A percentile compares a stretch with the other conserved stretches of the same genome.
Evolutionary conservation across 1,284 basidiomycete genomes (phyloP).

Genomic region (Fistulina hepatica): DNA sequence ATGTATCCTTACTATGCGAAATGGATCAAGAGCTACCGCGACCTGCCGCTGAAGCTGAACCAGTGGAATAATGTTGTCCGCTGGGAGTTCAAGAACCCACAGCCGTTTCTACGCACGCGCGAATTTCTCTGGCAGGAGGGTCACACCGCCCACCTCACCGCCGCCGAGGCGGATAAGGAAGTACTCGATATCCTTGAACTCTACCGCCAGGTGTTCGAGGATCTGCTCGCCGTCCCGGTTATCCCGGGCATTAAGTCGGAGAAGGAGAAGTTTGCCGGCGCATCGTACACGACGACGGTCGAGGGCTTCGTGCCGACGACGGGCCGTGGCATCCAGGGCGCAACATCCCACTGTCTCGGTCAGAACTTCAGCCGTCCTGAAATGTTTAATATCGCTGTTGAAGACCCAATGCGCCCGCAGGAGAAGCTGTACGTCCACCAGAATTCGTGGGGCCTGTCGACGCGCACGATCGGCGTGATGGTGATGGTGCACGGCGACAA

Average conservation of each 20-base stretch:
- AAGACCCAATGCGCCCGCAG: slow-evolving; percentile 74
- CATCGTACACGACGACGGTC: slow-evolving; percentile 95
- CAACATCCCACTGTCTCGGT: slow-evolving; percentile 95
- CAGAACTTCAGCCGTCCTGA: slow-evolving; percentile 94
- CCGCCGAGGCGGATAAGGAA: slow-evolving; percentile 84
- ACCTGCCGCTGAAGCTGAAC: slow-evolving; percentile 95
- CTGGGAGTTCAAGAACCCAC: slow-evolving; percentile 99
- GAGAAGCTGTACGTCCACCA: slow-evolving; percentile 90
- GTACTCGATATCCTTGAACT: slow-evolving; percentile 92
- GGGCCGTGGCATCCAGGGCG: slow-evolving; percentile 95
- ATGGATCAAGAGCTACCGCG: slow-evolving; percentile 97
- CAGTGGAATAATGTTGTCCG: slow-evolving; percentile 99
- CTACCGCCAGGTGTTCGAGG: slow-evolving; percentile 94
- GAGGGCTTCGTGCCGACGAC: slow-evolving; percentile 98
- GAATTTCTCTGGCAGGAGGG: slow-evolving; percentile 99
- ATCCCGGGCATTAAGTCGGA: slow-evolving; percentile 96
- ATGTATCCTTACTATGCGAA: slow-evolving; percentile 99
- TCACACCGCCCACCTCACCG: slow-evolving; percentile 90
- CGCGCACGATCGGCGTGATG: slow-evolving; percentile 96
- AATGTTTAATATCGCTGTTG: slow-evolving; percentile 98
- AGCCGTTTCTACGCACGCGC: slow-evolving; percentile 97
- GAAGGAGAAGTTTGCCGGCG: slow-evolving; percentile 99
- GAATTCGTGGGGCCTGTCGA: slow-evolving; percentile 97
- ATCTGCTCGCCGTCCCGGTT: slow-evolving; percentile 94
- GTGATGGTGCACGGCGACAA: slow-evolving; percentile 99